phyloP scores from a whole-genome alignment of 768 basidiomycete species.

The Grammothele lineata region DNA sequence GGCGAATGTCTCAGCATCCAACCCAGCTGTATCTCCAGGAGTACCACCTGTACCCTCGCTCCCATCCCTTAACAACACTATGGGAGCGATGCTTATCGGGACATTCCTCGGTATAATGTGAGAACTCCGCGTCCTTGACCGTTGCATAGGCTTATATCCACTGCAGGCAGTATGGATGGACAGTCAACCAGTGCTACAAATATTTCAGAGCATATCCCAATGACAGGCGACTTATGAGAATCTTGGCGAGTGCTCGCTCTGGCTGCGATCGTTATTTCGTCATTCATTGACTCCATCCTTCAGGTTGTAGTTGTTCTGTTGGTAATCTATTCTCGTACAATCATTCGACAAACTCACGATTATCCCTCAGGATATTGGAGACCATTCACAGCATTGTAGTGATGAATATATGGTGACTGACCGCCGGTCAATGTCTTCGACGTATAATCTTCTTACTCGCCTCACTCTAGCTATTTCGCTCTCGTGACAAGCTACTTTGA shows the following conservation, averaged over 20 bases:
- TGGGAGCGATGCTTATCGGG: constrained; percentile 11
- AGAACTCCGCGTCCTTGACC: no score
- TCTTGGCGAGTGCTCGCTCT: background rate
- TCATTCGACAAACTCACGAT: no score
- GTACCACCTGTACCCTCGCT: background rate
- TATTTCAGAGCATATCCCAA: constrained; percentile 5
- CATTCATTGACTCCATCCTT: background rate
- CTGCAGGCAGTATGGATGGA: constrained; percentile 11
- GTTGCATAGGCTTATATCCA: background rate
- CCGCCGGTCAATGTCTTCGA: no score
- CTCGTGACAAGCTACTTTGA: constrained; percentile 11
- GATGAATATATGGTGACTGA: constrained; percentile 11
- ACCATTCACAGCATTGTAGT: constrained; percentile 7
- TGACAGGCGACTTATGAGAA: background rate
- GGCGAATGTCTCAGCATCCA: no score
- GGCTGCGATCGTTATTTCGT: background rate
- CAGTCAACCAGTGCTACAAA: constrained; percentile 3
- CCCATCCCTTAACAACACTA: constrained; percentile 4
- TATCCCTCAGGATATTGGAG: constrained; percentile 4
- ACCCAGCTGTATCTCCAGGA: no score
- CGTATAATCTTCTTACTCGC: no score
- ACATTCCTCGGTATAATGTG: constrained; percentile 9
- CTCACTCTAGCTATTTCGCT: constrained; percentile 6
- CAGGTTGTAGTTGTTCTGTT: constrained; percentile 4
- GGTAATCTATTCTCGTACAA: background rate